Conservation (phyloP, 2,329 filamentous ascomycete genomes). For the Ophiostoma ulmi region DNA sequence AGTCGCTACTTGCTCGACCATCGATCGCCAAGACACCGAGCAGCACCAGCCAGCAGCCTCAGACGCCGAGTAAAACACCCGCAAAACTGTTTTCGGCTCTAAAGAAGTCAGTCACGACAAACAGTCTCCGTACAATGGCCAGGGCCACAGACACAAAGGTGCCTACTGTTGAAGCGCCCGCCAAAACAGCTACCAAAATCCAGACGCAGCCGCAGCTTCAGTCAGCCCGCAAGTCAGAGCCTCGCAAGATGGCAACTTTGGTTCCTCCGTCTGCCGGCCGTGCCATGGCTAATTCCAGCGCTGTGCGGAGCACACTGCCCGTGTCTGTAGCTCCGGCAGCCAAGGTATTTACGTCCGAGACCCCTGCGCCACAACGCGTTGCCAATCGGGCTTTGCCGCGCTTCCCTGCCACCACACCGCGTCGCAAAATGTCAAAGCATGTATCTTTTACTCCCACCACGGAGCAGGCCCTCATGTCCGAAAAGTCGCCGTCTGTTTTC, state of each 20-base stretch:
- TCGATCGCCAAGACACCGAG: slow-evolving; percentile 48
- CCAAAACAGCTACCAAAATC: slow-evolving; percentile 25
- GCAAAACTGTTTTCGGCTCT: slow-evolving; percentile 37
- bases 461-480: slow-evolving; percentile 43
- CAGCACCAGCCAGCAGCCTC: slow-evolving; percentile 37
- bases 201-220: not conserved
- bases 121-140: slow-evolving; percentile 33
- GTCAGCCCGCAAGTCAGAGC: not conserved
- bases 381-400: slow-evolving; percentile 50
- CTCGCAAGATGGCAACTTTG: slow-evolving; percentile 34
- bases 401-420: slow-evolving; percentile 59
- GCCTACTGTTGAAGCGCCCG: not conserved
- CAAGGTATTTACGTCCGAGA: slow-evolving; percentile 37
- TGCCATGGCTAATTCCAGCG: slow-evolving; percentile 26
- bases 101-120: slow-evolving; percentile 51
- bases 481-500: slow-evolving; percentile 53
- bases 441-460: slow-evolving; percentile 75
- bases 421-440: slow-evolving; percentile 62
- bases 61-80: slow-evolving; percentile 48
- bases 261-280: slow-evolving; percentile 26
- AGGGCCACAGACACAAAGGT: not conserved
- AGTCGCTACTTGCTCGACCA: slow-evolving; percentile 62
- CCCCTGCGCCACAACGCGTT: slow-evolving; percentile 42
- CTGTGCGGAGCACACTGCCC: slow-evolving; percentile 46
- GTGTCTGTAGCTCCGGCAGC: slow-evolving; percentile 35